These are phyloP conservation scores for Trichoderma citrinoviride DNA, from an alignment of 2,329 filamentous ascomycete species.

Conservation along the genomic window DNA sequence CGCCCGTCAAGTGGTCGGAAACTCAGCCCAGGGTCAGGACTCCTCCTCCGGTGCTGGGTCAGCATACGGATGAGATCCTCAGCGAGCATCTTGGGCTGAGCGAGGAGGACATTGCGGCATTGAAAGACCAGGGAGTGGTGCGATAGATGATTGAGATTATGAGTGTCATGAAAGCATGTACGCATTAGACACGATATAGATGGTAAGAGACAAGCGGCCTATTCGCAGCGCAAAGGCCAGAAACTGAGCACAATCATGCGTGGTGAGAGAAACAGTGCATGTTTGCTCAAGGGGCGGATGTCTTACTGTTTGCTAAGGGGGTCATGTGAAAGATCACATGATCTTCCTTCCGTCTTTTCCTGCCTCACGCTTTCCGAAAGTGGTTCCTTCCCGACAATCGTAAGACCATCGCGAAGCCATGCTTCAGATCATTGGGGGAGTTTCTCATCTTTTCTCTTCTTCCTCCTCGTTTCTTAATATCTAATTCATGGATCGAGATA, in stretches of 20 bases:
- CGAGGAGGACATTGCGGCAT: constrained; percentile 54
- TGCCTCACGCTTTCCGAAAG: constrained; percentile 11
- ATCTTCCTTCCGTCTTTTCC: neutral
- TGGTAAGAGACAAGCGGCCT: neutral
- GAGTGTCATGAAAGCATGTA: neutral
- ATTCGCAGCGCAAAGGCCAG: no score
- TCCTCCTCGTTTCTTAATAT: neutral
- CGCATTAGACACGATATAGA: neutral
- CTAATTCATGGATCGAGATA: neutral
- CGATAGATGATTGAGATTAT: constrained; percentile 36
- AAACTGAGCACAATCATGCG: no score
- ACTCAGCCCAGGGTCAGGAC: constrained; percentile 72
- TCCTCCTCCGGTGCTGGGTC: constrained; percentile 78
- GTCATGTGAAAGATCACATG: constrained; percentile 19
- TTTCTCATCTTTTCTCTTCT: neutral
- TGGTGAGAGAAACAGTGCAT: neutral
- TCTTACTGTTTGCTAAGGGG: neutral
- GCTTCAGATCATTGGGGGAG: neutral
- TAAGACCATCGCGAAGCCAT: constrained; percentile 6
- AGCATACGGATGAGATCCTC: constrained; percentile 81
- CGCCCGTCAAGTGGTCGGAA: constrained; percentile 90
- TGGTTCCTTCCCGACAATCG: constrained; percentile 2
- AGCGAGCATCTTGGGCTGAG: constrained; percentile 59
- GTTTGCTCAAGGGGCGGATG: no score
- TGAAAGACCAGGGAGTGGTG: constrained; percentile 68